Evolutionary conservation across 2,329 filamentous ascomycete species (phyloP).

Genomic region (Fusarium neocosmosporiellum): DNA sequence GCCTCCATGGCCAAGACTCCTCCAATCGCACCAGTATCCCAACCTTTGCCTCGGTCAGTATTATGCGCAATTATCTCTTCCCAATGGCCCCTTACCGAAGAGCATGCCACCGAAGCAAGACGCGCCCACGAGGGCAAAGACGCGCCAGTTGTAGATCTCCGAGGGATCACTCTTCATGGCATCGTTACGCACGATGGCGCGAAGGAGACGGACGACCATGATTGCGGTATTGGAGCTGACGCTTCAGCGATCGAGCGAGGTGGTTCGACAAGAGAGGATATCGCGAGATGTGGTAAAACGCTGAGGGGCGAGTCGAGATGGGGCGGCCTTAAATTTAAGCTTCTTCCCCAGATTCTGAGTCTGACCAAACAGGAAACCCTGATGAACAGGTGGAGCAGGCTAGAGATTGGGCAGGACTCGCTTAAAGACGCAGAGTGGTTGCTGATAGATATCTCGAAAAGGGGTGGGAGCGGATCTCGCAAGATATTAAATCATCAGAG

Average conservation of each 20-base stretch:
- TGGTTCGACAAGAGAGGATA: slow-evolving; percentile 7
- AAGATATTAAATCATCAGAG: slow-evolving; percentile 41
- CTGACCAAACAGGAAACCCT: not conserved
- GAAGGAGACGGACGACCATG: slow-evolving; percentile 61
- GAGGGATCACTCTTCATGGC: slow-evolving; percentile 75
- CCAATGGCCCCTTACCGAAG: slow-evolving; percentile 43
- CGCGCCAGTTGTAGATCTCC: slow-evolving; percentile 77
- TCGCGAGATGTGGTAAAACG: not conserved
- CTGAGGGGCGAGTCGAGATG: slow-evolving; percentile 1
- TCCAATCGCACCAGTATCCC: slow-evolving; percentile 73
- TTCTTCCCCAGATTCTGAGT: slow-evolving; percentile 27
- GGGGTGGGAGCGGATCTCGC: slow-evolving; percentile 22
- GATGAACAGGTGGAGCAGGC: slow-evolving; percentile 16
- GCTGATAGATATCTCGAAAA: slow-evolving; percentile 18
- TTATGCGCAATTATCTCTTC: not conserved
- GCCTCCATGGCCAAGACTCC: slow-evolving; percentile 71
- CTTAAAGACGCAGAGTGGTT: slow-evolving; percentile 20
- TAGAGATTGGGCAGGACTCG: not conserved
- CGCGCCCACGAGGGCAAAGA: slow-evolving; percentile 71
- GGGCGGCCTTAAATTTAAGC: slow-evolving; percentile 32
- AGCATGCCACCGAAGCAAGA: slow-evolving; percentile 74
- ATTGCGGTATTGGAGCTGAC: slow-evolving; percentile 20
- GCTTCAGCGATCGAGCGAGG: not conserved
- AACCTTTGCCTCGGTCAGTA: slow-evolving; percentile 37
- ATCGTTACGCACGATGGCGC: slow-evolving; percentile 73